Conservation (phyloP, 495 filamentous ascomycete species). For the Aspergillus nidulans region DNA sequence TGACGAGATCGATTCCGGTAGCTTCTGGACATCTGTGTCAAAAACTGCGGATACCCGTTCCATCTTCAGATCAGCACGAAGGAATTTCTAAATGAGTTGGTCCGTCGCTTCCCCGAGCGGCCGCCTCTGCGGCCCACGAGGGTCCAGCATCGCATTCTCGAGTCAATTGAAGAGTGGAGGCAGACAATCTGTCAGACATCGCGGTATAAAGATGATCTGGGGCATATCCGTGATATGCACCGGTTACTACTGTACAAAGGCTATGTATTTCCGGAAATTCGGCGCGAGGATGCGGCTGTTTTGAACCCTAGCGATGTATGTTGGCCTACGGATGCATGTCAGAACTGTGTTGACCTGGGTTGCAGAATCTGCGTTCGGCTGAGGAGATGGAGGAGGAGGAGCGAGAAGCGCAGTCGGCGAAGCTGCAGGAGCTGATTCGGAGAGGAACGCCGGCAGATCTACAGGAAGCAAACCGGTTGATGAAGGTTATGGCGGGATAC, state of each 20-base stretch:
- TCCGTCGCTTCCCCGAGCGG: conserved; percentile 90
- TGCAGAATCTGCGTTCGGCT: conserved; percentile 85
- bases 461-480: conserved; percentile 91
- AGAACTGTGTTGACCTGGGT: conserved; percentile 25
- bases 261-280: conserved; percentile 88
- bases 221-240: conserved; percentile 98
- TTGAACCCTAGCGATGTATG: conserved; percentile 95
- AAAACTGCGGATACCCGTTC: conserved; percentile 99
- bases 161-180: conserved; percentile 98
- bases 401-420: conserved; percentile 87
- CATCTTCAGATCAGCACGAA: conserved; percentile 98
- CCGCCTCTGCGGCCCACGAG: conserved; percentile 80
- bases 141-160: conserved; percentile 88
- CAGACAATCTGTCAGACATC: conserved; percentile 97
- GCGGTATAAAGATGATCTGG: conserved; percentile 92
- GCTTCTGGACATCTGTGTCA: conserved; percentile 97
- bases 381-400: conserved; percentile 99
- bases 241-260: conserved; percentile 92
- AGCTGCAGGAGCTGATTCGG: conserved; percentile 93
- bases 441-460: conserved; percentile 86
- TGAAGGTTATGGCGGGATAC: conserved; percentile 99
- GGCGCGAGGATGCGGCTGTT: conserved; percentile 91
- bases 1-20: conserved; percentile 33
- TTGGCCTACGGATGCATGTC: conserved; percentile 6
- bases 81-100: conserved; percentile 97